These are phyloP conservation scores for Cercophora samala DNA, from an alignment of 495 filamentous ascomycete genomes.

Conservation along the genomic window DNA sequence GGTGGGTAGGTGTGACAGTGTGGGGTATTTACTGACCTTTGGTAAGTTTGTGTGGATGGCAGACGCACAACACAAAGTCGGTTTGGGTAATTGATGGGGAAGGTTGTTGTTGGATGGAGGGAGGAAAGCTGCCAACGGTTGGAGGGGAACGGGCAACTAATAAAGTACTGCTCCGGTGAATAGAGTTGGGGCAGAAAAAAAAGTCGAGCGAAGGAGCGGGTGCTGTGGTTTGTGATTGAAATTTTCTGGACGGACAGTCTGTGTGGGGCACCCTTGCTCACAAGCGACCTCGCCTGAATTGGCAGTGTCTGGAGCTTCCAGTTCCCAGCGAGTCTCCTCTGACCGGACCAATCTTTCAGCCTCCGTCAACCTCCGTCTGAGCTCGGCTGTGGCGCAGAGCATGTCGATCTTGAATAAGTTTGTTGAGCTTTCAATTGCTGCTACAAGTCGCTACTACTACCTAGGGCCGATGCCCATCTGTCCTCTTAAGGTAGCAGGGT, in stretches of 20 bases:
- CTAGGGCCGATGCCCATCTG: background rate
- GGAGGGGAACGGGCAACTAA: constrained; percentile 25
- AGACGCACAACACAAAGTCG: constrained; percentile 17
- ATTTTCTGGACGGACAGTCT: constrained; percentile 31
- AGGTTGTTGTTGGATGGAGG: constrained; percentile 17
- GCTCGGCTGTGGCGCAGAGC: background rate
- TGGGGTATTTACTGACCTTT: constrained; percentile 25
- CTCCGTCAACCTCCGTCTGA: constrained; percentile 19
- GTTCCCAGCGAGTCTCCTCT: background rate
- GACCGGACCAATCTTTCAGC: constrained; percentile 2
- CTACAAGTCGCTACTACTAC: background rate
- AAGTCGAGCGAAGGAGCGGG: constrained; percentile 17
- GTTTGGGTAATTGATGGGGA: constrained; percentile 7
- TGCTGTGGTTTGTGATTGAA: constrained; percentile 31
- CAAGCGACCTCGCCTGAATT: constrained; percentile 25
- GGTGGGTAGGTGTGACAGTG: constrained; percentile 26
- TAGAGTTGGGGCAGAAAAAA: constrained; percentile 13
- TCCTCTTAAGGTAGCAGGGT: too few species aligned
- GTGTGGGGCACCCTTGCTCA: constrained; percentile 33
- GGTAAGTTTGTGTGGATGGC: constrained; percentile 9
- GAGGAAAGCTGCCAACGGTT: constrained; percentile 12
- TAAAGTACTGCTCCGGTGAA: constrained; percentile 12
- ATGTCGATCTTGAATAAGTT: background rate
- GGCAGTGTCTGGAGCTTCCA: constrained; percentile 4
- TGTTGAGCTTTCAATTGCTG: background rate